phyloP scores from a whole-genome alignment of 2,329 filamentous ascomycete genomes.

The Trichoderma endophyticum region DNA sequence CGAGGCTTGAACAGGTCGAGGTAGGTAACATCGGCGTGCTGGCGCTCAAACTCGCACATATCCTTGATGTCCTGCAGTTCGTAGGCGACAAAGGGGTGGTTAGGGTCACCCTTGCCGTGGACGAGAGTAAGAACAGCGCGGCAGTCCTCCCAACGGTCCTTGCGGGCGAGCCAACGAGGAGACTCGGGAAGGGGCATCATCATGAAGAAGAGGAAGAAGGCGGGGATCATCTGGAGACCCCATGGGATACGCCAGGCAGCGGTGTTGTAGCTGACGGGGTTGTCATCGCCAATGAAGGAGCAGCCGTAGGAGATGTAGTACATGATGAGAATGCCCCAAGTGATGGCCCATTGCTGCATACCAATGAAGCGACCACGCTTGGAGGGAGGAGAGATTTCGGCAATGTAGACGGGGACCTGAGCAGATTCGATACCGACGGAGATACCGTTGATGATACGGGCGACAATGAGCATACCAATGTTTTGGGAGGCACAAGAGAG shows the following conservation, averaged over 20 bases:
- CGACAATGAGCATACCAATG: slow-evolving; percentile 50
- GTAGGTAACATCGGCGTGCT: slow-evolving; percentile 66
- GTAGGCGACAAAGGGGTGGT: slow-evolving; percentile 61
- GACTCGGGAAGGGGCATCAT: slow-evolving; percentile 61
- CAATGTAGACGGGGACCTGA: slow-evolving; percentile 68
- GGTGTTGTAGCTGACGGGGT: slow-evolving; percentile 37
- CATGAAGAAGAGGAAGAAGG: slow-evolving; percentile 55
- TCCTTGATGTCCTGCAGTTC: slow-evolving; percentile 73
- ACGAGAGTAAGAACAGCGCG: slow-evolving; percentile 54
- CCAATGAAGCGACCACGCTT: slow-evolving; percentile 64
- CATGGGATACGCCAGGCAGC: slow-evolving; percentile 63
- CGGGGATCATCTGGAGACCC: slow-evolving; percentile 63
- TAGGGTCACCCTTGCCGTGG: slow-evolving; percentile 62
- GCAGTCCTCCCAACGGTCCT: slow-evolving; percentile 59
- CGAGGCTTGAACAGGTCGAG: slow-evolving; percentile 69
- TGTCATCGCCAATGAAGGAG: slow-evolving; percentile 50
- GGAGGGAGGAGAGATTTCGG: slow-evolving; percentile 58
- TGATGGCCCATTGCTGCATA: slow-evolving; percentile 72
- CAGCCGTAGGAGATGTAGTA: slow-evolving; percentile 66
- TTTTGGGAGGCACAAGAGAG: slow-evolving; percentile 45
- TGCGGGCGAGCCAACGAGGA: slow-evolving; percentile 61
- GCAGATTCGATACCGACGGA: slow-evolving; percentile 64
- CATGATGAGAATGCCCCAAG: slow-evolving; percentile 64
- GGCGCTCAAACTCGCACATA: slow-evolving; percentile 69
- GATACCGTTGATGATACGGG: slow-evolving; percentile 62